A percentile compares a stretch with the other conserved stretches of the same genome.
Conservation (phyloP, 495 filamentous ascomycete genomes). For the Astrothelium macrocarpum region DNA sequence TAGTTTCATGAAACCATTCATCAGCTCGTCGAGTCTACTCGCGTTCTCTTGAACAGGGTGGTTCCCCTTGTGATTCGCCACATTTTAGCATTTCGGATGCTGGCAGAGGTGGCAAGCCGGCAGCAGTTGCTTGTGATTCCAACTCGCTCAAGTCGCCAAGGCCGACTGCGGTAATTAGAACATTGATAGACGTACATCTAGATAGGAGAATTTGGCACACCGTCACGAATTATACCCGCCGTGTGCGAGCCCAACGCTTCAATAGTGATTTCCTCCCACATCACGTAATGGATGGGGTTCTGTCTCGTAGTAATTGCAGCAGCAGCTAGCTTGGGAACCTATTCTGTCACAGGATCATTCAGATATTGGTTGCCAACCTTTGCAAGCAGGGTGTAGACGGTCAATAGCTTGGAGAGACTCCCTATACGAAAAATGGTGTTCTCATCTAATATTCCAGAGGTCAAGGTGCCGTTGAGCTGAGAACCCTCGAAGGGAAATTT, state of each 20-base stretch:
- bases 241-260: slow-evolving; percentile 12
- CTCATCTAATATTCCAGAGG: not conserved
- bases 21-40: not conserved
- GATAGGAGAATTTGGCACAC: too few relatives aligned
- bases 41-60: not conserved
- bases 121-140: not conserved
- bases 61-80: not conserved
- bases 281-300: not conserved
- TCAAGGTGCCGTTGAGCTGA: not conserved
- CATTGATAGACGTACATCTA: too few relatives aligned
- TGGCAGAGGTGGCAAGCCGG: not conserved
- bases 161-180: not conserved
- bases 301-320: not conserved
- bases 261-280: slow-evolving; percentile 18
- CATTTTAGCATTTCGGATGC: not conserved
- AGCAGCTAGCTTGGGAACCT: slow-evolving; percentile 2
- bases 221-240: slow-evolving; percentile 3
- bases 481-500: not conserved
- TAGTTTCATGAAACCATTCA: too few relatives aligned
- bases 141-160: not conserved
- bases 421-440: slow-evolving; percentile 10
- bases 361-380: not conserved
- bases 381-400: slow-evolving; percentile 2
- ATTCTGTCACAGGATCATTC: slow-evolving; percentile 2
- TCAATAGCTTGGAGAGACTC: slow-evolving; percentile 8